Percentiles rank a stretch among this genome's conserved stretches.
Conservation (phyloP, 2,329 filamentous ascomycete genomes). For the Exserohilum rostratum region DNA sequence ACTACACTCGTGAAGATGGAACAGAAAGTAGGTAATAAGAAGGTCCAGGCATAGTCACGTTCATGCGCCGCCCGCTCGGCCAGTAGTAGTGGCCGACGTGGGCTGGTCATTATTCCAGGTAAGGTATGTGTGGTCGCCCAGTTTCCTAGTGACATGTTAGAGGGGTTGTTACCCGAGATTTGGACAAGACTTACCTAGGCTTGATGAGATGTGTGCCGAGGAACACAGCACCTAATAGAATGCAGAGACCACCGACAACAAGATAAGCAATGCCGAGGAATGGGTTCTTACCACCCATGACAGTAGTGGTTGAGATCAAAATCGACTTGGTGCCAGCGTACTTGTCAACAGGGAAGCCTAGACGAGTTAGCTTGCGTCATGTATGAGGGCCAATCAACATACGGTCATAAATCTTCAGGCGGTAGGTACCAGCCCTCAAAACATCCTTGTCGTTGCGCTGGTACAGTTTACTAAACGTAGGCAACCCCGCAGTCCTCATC, state of each 20-base stretch:
- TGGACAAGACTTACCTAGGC: constrained; percentile 71
- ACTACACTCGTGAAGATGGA: constrained; percentile 10
- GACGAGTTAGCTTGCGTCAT: constrained; percentile 27
- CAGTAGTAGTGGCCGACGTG: constrained; percentile 60
- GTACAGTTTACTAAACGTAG: constrained; percentile 92
- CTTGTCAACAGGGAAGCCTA: constrained; percentile 78
- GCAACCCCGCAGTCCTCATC: constrained; percentile 96
- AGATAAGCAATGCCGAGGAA: constrained; percentile 97
- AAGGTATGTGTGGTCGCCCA: constrained; percentile 96
- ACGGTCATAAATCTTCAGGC: constrained; percentile 79
- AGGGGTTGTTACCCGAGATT: too few species aligned
- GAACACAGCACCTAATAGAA: constrained; percentile 86
- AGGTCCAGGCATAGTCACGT: constrained; percentile 18
- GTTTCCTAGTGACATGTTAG: constrained; percentile 68
- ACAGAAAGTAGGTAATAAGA: neutral
- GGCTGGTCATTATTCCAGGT: constrained; percentile 85
- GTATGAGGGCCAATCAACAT: constrained; percentile 48
- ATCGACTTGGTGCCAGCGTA: constrained; percentile 91
- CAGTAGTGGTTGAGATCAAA: constrained; percentile 84
- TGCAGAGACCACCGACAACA: constrained; percentile 90
- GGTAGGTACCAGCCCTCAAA: constrained; percentile 76
- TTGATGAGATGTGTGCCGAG: constrained; percentile 89
- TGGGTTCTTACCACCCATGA: constrained; percentile 93
- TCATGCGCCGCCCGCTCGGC: constrained; percentile 48
- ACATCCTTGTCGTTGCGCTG: constrained; percentile 74